phyloP scores from a whole-genome alignment of 805 yeast species.

The Diddensiella caesifluorescens region DNA sequence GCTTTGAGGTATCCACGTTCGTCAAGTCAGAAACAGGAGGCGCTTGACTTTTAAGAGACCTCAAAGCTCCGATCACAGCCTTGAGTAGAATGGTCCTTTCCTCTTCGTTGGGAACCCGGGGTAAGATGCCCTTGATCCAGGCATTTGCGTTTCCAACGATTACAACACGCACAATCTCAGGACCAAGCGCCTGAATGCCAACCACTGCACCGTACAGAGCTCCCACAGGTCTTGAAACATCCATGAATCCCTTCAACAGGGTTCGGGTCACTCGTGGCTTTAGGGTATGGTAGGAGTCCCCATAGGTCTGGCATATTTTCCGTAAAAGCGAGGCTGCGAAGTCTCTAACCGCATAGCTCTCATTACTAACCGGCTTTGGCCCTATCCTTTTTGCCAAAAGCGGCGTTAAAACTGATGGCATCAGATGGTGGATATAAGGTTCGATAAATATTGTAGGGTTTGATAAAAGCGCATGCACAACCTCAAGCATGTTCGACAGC shows the following conservation, averaged over 20 bases:
- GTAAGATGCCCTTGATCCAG: constrained; percentile 48
- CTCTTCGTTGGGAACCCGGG: constrained; percentile 25
- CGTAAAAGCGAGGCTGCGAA: constrained; percentile 80
- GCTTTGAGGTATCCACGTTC: constrained; percentile 36
- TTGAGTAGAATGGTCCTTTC: constrained; percentile 48
- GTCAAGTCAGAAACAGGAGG: constrained; percentile 33
- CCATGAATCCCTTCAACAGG: constrained; percentile 81
- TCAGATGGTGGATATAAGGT: constrained; percentile 91
- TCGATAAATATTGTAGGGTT: constrained; percentile 85
- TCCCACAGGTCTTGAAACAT: constrained; percentile 74
- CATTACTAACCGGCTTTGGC: constrained; percentile 32
- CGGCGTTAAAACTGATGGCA: constrained; percentile 93
- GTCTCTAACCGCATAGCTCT: constrained; percentile 65
- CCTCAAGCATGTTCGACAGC: constrained; percentile 80
- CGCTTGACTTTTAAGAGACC: constrained; percentile 35
- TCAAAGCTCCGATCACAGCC: constrained; percentile 51
- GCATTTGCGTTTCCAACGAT: constrained; percentile 77
- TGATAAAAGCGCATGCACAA: constrained; percentile 74
- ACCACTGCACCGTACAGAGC: constrained; percentile 88
- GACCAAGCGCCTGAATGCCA: constrained; percentile 79
- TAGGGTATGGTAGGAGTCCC: constrained; percentile 79
- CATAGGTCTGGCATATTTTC: constrained; percentile 72
- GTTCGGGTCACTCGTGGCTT: constrained; percentile 94
- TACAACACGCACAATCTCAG: constrained; percentile 79
- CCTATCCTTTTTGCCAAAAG: constrained; percentile 89